Evolutionary conservation across 768 basidiomycete species (phyloP).

Genomic region (Galerina sulciceps): DNA sequence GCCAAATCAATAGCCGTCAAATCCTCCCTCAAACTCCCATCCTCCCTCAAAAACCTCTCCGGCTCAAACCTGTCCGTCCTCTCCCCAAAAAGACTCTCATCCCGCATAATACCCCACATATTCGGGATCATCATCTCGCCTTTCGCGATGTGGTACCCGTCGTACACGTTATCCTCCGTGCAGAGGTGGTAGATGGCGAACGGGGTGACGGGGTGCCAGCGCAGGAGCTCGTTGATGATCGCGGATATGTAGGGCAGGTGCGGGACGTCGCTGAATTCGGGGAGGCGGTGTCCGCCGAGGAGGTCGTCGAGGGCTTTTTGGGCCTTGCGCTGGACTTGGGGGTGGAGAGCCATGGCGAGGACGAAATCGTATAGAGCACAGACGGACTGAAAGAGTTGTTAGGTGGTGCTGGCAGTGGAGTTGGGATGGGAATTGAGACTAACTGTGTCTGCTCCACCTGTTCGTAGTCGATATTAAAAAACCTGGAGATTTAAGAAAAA

Average conservation of each 20-base stretch:
- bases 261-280: conserved; percentile 15
- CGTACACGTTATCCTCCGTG: conserved; percentile 19
- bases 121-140: conserved; percentile 23
- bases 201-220: conserved; percentile 17
- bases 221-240: conserved; percentile 15
- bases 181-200: conserved; percentile 10
- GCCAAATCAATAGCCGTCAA: conserved; percentile 13
- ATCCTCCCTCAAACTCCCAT: conserved; percentile 19
- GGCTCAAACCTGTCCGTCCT: conserved; percentile 42
- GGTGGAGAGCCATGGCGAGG: conserved; percentile 14
- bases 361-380: conserved; percentile 12
- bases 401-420: no score
- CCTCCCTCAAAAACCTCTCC: conserved; percentile 36
- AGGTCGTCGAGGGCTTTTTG: conserved; percentile 13
- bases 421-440: not conserved
- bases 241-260: conserved; percentile 16
- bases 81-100: conserved; percentile 37
- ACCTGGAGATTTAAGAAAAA: not conserved
- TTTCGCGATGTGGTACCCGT: conserved; percentile 25
- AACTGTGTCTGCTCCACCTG: conserved; percentile 19
- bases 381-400: conserved; percentile 5
- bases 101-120: conserved; percentile 27
- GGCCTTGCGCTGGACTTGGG: conserved; percentile 16
- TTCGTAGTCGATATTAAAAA: not conserved
- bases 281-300: conserved; percentile 8